Conservation (phyloP, 2,329 filamentous ascomycete species). For the Arthrinium phaeospermum region DNA sequence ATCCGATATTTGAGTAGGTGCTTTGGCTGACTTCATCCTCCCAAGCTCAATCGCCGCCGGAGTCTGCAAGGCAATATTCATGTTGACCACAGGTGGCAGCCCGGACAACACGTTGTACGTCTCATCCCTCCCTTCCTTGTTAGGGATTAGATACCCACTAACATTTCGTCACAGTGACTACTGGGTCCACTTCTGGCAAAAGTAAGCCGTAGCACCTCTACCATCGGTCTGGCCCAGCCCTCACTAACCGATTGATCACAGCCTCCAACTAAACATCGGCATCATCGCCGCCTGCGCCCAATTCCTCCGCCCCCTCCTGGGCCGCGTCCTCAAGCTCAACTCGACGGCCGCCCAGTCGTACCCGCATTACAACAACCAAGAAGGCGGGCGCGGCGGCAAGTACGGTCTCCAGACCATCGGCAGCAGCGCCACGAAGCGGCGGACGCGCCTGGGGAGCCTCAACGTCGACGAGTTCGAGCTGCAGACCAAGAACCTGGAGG, state of each 20-base stretch:
- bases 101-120: neutral
- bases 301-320: neutral
- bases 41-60: neutral
- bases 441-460: neutral
- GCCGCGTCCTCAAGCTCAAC: slow-evolving; percentile 13
- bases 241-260: too few species aligned
- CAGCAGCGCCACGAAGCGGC: slow-evolving; percentile 1
- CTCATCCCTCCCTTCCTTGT: too few species aligned
- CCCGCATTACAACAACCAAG: neutral
- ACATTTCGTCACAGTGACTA: too few species aligned
- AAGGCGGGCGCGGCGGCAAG: neutral
- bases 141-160: too few species aligned
- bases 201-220: too few species aligned
- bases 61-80: neutral
- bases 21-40: neutral
- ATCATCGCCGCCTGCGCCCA: slow-evolving; percentile 16
- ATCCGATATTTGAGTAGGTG: too few species aligned
- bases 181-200: slow-evolving; percentile 7
- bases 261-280: neutral
- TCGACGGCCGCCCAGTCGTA: neutral
- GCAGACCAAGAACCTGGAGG: neutral
- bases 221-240: too few species aligned
- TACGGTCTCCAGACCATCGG: slow-evolving; percentile 5
- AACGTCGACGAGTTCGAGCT: slow-evolving; percentile 16
- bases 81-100: neutral